These are phyloP conservation scores for Nigrograna mackinnonii DNA, from an alignment of 2,329 filamentous ascomycete species.

Conservation along the genomic window DNA sequence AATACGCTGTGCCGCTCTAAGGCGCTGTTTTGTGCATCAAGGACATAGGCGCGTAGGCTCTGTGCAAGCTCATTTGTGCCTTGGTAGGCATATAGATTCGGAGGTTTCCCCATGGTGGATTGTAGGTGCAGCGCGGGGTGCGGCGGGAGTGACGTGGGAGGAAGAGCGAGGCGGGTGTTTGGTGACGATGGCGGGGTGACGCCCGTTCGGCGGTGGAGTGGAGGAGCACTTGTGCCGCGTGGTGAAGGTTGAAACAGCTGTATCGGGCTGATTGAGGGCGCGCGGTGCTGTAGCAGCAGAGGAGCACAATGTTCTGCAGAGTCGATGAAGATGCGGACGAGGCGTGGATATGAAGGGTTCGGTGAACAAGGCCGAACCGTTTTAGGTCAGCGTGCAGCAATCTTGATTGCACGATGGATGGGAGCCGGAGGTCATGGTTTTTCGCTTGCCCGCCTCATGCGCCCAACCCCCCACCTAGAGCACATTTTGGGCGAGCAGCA, in stretches of 20 bases:
- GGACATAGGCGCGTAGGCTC: constrained; percentile 79
- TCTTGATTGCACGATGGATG: constrained; percentile 6
- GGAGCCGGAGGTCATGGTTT: too few relatives aligned
- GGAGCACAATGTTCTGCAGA: too few relatives aligned
- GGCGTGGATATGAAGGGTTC: too few relatives aligned
- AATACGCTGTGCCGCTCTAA: constrained; percentile 81
- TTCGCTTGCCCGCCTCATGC: too few relatives aligned
- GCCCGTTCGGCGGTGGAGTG: not conserved
- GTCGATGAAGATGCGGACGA: too few relatives aligned
- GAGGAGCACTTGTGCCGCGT: constrained; percentile 1
- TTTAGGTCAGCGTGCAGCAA: constrained; percentile 10
- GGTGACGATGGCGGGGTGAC: constrained; percentile 1
- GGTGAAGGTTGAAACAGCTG: constrained; percentile 1
- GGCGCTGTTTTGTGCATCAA: constrained; percentile 79
- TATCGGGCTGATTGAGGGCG: too few relatives aligned
- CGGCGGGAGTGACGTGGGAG: constrained; percentile 9
- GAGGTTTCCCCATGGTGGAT: constrained; percentile 43
- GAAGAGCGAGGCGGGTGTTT: constrained; percentile 10
- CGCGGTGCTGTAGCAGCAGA: too few relatives aligned
- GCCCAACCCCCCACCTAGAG: too few relatives aligned
- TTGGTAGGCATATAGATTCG: constrained; percentile 79
- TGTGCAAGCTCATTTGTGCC: constrained; percentile 70
- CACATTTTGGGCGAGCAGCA: too few relatives aligned
- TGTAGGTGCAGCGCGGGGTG: too few relatives aligned
- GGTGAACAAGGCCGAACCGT: constrained; percentile 6